These are phyloP conservation scores for Amanita rubescens DNA, from an alignment of 768 basidiomycete genomes.

Conservation along the genomic window DNA sequence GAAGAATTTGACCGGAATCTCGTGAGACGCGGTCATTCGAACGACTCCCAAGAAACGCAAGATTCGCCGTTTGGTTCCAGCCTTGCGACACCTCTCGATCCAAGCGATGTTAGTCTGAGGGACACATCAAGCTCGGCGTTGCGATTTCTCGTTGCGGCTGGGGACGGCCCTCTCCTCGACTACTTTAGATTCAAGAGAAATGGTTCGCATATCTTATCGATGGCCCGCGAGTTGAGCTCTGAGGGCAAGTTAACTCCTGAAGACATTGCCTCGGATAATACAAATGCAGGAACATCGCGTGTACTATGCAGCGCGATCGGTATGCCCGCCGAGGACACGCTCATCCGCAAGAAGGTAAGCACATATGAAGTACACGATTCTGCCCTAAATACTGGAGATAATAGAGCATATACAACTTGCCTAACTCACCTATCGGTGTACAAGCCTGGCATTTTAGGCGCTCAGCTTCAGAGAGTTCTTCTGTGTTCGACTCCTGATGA, in stretches of 20 bases:
- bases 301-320: not conserved
- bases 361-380: not conserved
- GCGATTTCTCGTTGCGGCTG: not conserved
- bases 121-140: slow-evolving; percentile 4
- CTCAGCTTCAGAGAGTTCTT: not conserved
- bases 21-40: slow-evolving; percentile 14
- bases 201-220: not conserved
- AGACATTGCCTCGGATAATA: not conserved
- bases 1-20: not conserved
- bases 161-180: not conserved
- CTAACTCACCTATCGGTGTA: not conserved
- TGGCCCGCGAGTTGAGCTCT: not conserved
- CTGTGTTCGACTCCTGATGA: not conserved
- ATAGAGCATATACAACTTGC: slow-evolving; percentile 3
- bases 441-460: not conserved
- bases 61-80: no score
- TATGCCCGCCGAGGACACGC: no score
- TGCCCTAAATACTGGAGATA: no score
- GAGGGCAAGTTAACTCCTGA: not conserved
- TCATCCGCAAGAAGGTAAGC: slow-evolving; percentile 4
- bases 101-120: no score
- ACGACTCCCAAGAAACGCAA: no score
- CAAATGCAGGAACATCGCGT: not conserved
- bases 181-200: no score
- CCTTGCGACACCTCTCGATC: slow-evolving; percentile 33